Evolutionary conservation across 768 basidiomycete species (phyloP), one percentile per base, ranked within the genome.

Genomic region (Mycena polygramma): DNA sequence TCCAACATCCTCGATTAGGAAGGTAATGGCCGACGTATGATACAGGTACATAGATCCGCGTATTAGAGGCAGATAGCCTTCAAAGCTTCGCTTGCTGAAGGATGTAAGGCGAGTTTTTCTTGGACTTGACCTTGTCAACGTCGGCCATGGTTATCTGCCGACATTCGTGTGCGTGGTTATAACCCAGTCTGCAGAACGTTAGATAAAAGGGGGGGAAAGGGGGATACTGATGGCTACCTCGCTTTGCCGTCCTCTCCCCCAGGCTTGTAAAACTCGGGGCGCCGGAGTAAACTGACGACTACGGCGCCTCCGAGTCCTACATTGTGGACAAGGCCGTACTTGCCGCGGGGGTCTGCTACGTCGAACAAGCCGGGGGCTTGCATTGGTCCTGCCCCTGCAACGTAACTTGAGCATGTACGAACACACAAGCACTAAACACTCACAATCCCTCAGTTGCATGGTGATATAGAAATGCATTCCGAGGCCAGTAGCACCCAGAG

Each of bases 381-480:
- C 92, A 94, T 93, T 35, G 91, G 91, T 39, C 94, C 94, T 6
- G 93, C 91, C 93, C 92, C 93, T 92, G 71, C 45, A 41, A 20
- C 19, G 26, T 20, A 59, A 30, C 30, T 20, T 67, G 57, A 63
- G 62, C 46, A 22, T 39, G 41, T 30, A 37, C 66, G 17, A 20
- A 13, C 35, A 36, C 35, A 20, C 11, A 11, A n/a, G 20, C 1
- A 37, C 45, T 45, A 37, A 45, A 11, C 35, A 65, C 81, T 76
- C 74, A 91, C 92, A 94, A 49, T 90, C 83, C 51, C 93, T 86
- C 58, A 94, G 80, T 85, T 94, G 93, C 92, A 93, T 91, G 91
- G 73, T 22, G 70, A 94, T 92, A 75, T 93, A 94, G 80, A 94
- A 94, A 77, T 95, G 93, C 94, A 94, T 94, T 35, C 91, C 93